A percentile compares a stretch with the other conserved stretches of the same genome.
Conservation (phyloP, 2,329 filamentous ascomycete species). For the Sclerotinia glacialis region DNA sequence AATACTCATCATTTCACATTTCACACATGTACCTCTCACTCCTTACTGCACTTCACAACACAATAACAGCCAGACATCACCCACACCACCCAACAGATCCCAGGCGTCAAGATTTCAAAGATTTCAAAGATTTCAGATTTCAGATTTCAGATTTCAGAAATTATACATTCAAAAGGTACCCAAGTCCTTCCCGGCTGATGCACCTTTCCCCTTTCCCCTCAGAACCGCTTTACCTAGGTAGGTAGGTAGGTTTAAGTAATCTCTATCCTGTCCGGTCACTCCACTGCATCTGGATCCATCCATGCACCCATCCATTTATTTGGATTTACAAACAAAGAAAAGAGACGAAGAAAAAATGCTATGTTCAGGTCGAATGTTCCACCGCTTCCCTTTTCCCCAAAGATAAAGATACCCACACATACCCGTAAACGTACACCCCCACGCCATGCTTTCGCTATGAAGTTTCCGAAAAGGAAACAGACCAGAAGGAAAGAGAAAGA, state of each 20-base stretch:
- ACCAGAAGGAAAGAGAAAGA: conserved; percentile 1
- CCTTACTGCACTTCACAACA: too few relatives aligned
- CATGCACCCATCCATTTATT: conserved; percentile 11
- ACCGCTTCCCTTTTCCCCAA: neutral
- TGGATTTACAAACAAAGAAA: conserved; percentile 4
- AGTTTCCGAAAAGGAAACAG: neutral
- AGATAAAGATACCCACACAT: neutral
- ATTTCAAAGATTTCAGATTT: too few relatives aligned
- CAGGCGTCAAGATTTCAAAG: too few relatives aligned
- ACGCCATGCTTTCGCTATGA: conserved; percentile 7
- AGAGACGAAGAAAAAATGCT: neutral
- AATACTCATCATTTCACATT: too few relatives aligned
- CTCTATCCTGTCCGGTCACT: neutral
- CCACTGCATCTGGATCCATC: neutral
- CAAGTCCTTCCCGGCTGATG: too few relatives aligned
- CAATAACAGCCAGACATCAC: too few relatives aligned
- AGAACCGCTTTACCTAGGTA: neutral
- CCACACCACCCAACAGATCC: too few relatives aligned
- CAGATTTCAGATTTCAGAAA: too few relatives aligned
- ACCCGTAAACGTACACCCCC: neutral
- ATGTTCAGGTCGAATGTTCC: neutral
- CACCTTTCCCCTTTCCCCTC: too few relatives aligned
- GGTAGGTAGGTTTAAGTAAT: neutral
- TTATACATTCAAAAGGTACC: too few relatives aligned
- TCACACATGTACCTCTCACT: too few relatives aligned